These are phyloP conservation scores for Talaromyces thailandensis DNA, from an alignment of 495 filamentous ascomycete species.

Conservation along the genomic window DNA sequence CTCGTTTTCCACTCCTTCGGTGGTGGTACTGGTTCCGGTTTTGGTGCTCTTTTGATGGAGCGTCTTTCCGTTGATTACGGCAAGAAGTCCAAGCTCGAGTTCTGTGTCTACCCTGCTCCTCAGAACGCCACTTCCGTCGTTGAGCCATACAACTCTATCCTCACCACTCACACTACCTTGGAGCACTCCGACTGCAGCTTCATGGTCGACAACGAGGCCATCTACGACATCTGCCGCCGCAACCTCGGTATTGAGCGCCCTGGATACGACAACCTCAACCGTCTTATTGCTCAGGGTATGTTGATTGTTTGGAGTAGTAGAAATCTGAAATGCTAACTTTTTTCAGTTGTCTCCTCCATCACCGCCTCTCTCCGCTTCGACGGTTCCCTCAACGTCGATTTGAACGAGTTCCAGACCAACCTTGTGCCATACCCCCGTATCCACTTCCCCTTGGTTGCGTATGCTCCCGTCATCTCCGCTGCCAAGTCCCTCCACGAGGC, in stretches of 20 bases:
- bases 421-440: slow-evolving; percentile 98
- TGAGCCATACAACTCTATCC: slow-evolving; percentile 98
- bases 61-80: slow-evolving; percentile 95
- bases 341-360: slow-evolving; percentile 90
- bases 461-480: slow-evolving; percentile 87
- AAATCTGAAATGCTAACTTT: slow-evolving; percentile 6
- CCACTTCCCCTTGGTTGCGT: slow-evolving; percentile 96
- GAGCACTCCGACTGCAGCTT: slow-evolving; percentile 99
- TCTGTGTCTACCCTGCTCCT: slow-evolving; percentile 96
- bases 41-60: slow-evolving; percentile 96
- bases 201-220: slow-evolving; percentile 99
- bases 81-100: slow-evolving; percentile 99
- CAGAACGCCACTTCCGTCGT: slow-evolving; percentile 95
- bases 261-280: slow-evolving; percentile 97
- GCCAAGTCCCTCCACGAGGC: slow-evolving; percentile 92
- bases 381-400: slow-evolving; percentile 96
- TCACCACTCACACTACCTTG: slow-evolving; percentile 96
- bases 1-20: slow-evolving; percentile 99
- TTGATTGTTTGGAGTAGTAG: too few species aligned
- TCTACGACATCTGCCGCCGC: slow-evolving; percentile 98
- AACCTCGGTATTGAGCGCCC: slow-evolving; percentile 96
- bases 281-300: slow-evolving; percentile 91
- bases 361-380: slow-evolving; percentile 98
- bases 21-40: slow-evolving; percentile 96
- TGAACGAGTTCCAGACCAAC: slow-evolving; percentile 99